Percentiles rank a stretch among this genome's conserved stretches.
Evolutionary conservation across 2,329 filamentous ascomycete species (phyloP).

Genomic region (Claviceps lovelessii): DNA sequence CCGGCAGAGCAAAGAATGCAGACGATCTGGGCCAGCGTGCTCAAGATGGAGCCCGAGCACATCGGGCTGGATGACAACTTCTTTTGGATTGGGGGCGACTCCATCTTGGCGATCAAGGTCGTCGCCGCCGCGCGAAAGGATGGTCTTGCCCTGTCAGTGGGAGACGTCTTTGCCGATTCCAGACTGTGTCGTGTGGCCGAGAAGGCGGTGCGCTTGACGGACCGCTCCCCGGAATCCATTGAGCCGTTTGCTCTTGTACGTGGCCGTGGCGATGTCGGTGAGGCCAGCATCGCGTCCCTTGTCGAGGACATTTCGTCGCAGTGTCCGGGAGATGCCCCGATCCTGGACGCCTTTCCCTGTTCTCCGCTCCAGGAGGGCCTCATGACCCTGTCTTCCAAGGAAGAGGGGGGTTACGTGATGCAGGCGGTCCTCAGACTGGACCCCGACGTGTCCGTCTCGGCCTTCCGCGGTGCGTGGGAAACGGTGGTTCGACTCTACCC

Average conservation of each 20-base stretch:
- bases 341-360: constrained; percentile 14
- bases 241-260: background rate
- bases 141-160: constrained; percentile 9
- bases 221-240: background rate
- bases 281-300: background rate
- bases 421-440: constrained; percentile 7
- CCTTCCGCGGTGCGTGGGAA: constrained; percentile 8
- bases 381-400: constrained; percentile 19
- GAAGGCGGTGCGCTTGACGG: background rate
- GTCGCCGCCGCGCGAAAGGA: constrained; percentile 7
- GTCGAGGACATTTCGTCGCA: background rate
- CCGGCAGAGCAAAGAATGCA: background rate
- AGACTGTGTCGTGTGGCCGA: background rate
- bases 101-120: constrained; percentile 13
- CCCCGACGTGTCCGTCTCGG: background rate
- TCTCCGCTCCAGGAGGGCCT: constrained; percentile 26
- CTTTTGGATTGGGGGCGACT: constrained; percentile 17
- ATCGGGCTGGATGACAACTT: constrained; percentile 11
- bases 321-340: background rate
- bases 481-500: background rate
- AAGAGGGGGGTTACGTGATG: constrained; percentile 20
- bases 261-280: background rate
- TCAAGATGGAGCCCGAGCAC: constrained; percentile 15
- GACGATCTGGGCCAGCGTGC: constrained; percentile 16
- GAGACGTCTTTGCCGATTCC: constrained; percentile 12